Evolutionary conservation across 2,329 filamentous ascomycete genomes (phyloP).

Genomic region (Fusarium longipes): DNA sequence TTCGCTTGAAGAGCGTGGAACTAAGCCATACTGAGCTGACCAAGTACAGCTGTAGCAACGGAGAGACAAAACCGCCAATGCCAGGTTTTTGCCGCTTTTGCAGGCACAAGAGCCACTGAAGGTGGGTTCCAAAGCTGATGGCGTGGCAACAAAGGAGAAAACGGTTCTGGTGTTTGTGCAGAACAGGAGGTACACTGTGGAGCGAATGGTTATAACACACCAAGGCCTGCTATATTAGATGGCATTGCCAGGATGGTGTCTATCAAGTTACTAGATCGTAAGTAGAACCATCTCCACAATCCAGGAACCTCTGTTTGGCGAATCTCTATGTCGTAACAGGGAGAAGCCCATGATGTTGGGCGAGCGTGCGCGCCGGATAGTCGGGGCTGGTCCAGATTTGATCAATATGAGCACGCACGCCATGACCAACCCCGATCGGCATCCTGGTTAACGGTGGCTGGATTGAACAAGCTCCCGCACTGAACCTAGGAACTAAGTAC

Average conservation of each 20-base stretch:
- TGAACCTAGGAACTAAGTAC: conserved; percentile 22
- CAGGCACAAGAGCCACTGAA: conserved; percentile 28
- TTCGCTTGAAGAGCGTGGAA: conserved; percentile 43
- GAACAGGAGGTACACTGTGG: conserved; percentile 41
- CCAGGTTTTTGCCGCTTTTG: conserved; percentile 34
- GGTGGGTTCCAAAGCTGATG: conserved; percentile 40
- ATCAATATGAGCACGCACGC: conserved; percentile 42
- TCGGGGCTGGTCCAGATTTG: conserved; percentile 41
- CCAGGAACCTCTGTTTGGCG: conserved; percentile 44
- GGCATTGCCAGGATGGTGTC: conserved; percentile 40
- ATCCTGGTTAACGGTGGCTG: conserved; percentile 42
- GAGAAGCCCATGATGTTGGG: conserved; percentile 37
- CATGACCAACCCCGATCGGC: conserved; percentile 41
- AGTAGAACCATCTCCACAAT: conserved; percentile 42
- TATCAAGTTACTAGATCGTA: conserved; percentile 44
- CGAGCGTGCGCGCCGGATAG: conserved; percentile 36
- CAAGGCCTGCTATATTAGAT: conserved; percentile 49
- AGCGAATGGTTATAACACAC: conserved; percentile 47
- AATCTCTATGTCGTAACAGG: conserved; percentile 38
- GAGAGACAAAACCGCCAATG: conserved; percentile 30
- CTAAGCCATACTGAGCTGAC: conserved; percentile 44
- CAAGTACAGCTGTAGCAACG: conserved; percentile 33
- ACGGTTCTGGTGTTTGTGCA: conserved; percentile 43
- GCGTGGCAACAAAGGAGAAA: conserved; percentile 44
- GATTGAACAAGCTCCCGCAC: conserved; percentile 35